phyloP scores from a whole-genome alignment of 2,329 filamentous ascomycete genomes.

The Chaetomium globosum region DNA sequence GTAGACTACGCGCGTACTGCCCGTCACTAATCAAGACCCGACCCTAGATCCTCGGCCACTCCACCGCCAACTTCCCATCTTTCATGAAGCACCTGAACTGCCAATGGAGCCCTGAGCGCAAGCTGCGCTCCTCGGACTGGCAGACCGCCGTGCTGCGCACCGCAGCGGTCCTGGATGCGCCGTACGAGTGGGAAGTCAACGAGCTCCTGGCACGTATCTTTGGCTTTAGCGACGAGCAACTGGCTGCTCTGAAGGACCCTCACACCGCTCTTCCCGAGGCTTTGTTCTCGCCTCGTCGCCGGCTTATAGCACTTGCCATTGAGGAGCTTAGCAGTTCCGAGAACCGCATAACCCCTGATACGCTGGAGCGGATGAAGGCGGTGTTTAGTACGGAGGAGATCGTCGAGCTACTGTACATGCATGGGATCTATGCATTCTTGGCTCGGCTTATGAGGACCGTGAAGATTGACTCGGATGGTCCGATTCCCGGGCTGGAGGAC shows the following conservation, averaged over 20 bases:
- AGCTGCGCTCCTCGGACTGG: no score
- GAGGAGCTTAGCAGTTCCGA: conserved; percentile 1
- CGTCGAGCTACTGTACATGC: neutral
- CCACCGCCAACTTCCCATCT: no score
- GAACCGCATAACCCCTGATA: neutral
- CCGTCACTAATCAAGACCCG: no score
- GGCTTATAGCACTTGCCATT: neutral
- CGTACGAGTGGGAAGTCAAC: no score
- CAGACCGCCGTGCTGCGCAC: no score
- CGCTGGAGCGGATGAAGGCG: neutral
- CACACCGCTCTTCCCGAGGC: neutral
- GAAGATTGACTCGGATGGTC: neutral
- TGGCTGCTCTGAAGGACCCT: neutral
- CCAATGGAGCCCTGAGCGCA: no score
- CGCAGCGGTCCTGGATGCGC: no score
- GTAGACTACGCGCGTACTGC: no score
- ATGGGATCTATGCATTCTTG: neutral
- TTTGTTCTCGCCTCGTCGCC: neutral
- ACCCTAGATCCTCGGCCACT: no score
- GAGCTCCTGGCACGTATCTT: no score
- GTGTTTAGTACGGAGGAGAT: conserved; percentile 1
- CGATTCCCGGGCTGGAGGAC: neutral
- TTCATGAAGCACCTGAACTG: no score
- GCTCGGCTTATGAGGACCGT: neutral
- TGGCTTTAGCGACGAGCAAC: no score